Conservation (phyloP, 2,329 filamentous ascomycete species). For the Mycosphaerelloides madeirae region DNA sequence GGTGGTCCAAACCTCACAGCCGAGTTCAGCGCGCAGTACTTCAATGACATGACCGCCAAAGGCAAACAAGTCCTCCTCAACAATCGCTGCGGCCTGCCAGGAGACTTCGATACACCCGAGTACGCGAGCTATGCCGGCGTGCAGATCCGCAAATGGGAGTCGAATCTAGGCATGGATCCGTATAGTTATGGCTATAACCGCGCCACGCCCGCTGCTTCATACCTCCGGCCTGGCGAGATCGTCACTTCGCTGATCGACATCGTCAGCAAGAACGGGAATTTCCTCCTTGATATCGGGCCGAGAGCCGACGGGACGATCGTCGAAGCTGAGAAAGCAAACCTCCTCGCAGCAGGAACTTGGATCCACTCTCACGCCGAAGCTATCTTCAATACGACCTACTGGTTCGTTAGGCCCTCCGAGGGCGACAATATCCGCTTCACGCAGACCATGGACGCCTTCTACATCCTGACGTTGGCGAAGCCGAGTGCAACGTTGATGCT, state of each 20-base stretch:
- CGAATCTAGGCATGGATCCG: slow-evolving; percentile 56
- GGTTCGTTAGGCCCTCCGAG: slow-evolving; percentile 46
- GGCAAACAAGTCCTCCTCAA: slow-evolving; percentile 53
- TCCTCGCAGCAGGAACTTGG: slow-evolving; percentile 52
- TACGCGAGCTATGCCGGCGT: slow-evolving; percentile 49
- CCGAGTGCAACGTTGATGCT: slow-evolving; percentile 41
- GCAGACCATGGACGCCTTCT: slow-evolving; percentile 50
- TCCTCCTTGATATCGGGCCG: slow-evolving; percentile 39
- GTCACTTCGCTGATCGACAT: slow-evolving; percentile 28
- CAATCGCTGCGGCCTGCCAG: slow-evolving; percentile 52
- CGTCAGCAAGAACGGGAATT: slow-evolving; percentile 31
- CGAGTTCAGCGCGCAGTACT: slow-evolving; percentile 41
- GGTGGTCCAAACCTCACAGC: slow-evolving; percentile 42
- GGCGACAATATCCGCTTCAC: slow-evolving; percentile 49
- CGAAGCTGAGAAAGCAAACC: slow-evolving; percentile 43
- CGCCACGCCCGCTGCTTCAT: slow-evolving; percentile 41
- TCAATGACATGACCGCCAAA: slow-evolving; percentile 37
- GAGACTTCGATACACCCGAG: slow-evolving; percentile 59
- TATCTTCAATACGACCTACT: slow-evolving; percentile 55
- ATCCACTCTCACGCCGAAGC: slow-evolving; percentile 52
- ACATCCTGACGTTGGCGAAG: slow-evolving; percentile 44
- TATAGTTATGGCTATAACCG: slow-evolving; percentile 57
- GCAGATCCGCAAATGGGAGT: slow-evolving; percentile 57
- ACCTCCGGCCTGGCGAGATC: slow-evolving; percentile 23
- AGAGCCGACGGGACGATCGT: slow-evolving; percentile 53